Conservation (phyloP, 2,329 filamentous ascomycete species). For the Botrytis fabae region DNA sequence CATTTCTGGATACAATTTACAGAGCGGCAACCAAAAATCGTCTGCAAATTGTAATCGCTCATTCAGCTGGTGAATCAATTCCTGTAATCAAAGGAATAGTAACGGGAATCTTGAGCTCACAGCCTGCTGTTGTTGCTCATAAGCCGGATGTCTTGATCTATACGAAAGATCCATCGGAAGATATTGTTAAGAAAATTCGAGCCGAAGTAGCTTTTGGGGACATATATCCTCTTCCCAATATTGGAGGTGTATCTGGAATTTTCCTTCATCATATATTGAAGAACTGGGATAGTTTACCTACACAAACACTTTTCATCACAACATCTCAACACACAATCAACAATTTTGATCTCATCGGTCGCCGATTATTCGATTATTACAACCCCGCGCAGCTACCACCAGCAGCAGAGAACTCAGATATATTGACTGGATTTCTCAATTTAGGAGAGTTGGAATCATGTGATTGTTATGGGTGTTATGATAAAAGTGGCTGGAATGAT, state of each 20-base stretch:
- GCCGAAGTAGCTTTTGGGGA: constrained; percentile 5
- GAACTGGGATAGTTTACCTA: constrained; percentile 46
- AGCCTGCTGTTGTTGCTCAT: constrained; percentile 24
- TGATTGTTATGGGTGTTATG: constrained; percentile 44
- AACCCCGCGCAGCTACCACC: constrained; percentile 40
- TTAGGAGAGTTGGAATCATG: constrained; percentile 46
- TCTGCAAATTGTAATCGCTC: constrained; percentile 37
- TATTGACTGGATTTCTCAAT: constrained; percentile 46
- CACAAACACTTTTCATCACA: constrained; percentile 48
- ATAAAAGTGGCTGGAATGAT: constrained; percentile 46
- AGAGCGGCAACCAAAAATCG: constrained; percentile 31
- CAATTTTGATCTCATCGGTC: constrained; percentile 19
- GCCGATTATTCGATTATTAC: constrained; percentile 32
- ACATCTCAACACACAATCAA: constrained; percentile 15
- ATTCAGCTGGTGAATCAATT: constrained; percentile 33
- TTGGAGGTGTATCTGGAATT: constrained; percentile 48
- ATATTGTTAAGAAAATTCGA: constrained; percentile 18
- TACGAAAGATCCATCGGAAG: constrained; percentile 29
- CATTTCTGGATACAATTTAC: constrained; percentile 33
- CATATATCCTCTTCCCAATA: constrained; percentile 39
- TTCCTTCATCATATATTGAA: constrained; percentile 49
- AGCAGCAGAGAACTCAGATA: constrained; percentile 44
- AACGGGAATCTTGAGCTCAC: constrained; percentile 25
- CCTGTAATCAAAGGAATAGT: constrained; percentile 30
- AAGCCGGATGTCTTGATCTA: constrained; percentile 35